Evolutionary conservation across 352 stramenopile genomes (phyloP).

Genomic region (Phytophthora agathidicida): DNA sequence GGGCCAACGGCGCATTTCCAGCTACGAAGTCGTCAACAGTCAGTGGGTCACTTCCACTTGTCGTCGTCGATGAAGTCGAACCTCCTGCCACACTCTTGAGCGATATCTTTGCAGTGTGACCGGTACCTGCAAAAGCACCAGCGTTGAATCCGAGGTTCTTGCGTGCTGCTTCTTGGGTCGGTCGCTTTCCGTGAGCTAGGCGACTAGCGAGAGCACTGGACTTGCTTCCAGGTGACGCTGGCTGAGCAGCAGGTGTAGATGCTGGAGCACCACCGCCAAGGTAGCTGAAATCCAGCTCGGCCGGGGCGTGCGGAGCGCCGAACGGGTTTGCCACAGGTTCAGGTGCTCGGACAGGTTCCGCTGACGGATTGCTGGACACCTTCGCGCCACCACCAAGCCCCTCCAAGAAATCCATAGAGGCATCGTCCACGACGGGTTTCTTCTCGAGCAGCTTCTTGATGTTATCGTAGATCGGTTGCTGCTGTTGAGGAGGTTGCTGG

Average conservation of each 20-base stretch:
- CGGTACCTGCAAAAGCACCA: conserved; percentile 48
- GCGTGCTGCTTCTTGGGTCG: conserved; percentile 74
- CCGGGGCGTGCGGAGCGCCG: conserved; percentile 10
- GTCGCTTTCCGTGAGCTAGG: conserved; percentile 62
- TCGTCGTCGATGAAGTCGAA: not conserved
- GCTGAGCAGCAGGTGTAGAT: conserved; percentile 11
- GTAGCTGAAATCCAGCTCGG: conserved; percentile 29
- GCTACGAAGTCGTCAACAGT: conserved; percentile 64
- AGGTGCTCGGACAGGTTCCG: conserved; percentile 17
- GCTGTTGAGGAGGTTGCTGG: conserved; percentile 37
- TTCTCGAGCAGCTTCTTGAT: conserved; percentile 85
- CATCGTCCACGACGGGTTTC: conserved; percentile 65
- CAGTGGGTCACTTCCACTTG: conserved; percentile 28
- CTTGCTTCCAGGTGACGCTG: conserved; percentile 37
- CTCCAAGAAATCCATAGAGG: conserved; percentile 74
- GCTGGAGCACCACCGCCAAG: conserved; percentile 14
- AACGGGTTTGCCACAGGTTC: conserved; percentile 25
- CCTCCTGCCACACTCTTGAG: conserved; percentile 58
- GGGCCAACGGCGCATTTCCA: conserved; percentile 24
- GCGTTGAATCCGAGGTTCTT: conserved; percentile 66
- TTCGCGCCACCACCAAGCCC: conserved; percentile 47
- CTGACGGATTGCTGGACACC: conserved; percentile 9
- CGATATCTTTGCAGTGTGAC: conserved; percentile 50
- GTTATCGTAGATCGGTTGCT: conserved; percentile 81
- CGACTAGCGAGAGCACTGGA: conserved; percentile 69